These are phyloP conservation scores for Jasminum sambac DNA, from an alignment of 257 asterid genomes.

Conservation along the genomic window DNA sequence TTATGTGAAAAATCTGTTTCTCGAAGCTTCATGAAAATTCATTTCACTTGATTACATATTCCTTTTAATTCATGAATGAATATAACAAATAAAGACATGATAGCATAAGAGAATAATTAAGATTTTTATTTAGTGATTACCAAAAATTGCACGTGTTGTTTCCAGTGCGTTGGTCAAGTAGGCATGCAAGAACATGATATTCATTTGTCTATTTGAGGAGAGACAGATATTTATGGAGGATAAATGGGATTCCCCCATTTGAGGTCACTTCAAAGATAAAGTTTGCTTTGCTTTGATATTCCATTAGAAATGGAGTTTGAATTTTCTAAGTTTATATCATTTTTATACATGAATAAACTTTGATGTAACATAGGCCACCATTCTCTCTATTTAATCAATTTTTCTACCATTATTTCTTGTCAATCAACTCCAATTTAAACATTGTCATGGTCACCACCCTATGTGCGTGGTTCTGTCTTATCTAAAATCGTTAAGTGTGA, in stretches of 20 bases:
- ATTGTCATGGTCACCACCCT: conserved; percentile 15
- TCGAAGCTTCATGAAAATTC: no score
- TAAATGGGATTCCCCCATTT: not conserved
- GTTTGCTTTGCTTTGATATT: conserved; percentile 1
- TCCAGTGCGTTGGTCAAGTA: not conserved
- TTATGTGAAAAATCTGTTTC: no score
- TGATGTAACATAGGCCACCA: conserved; percentile 15
- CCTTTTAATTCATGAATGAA: no score
- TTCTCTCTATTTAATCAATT: not conserved
- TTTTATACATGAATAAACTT: not conserved
- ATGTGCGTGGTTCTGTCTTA: conserved; percentile 20
- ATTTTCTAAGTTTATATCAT: conserved; percentile 12
- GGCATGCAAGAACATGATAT: not conserved
- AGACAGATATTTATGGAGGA: not conserved
- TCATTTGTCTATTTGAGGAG: not conserved
- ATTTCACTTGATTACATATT: no score
- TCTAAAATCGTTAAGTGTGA: conserved; percentile 12
- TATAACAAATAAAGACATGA: no score
- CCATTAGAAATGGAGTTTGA: not conserved
- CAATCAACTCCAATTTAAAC: conserved; percentile 29
- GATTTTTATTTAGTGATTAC: not conserved
- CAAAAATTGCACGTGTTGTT: not conserved
- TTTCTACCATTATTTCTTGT: not conserved
- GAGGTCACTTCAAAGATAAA: conserved; percentile 2
- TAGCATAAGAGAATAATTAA: no score